Evolutionary conservation across 1,284 basidiomycete species (phyloP).

Genomic region (Fereydounia khargensis): DNA sequence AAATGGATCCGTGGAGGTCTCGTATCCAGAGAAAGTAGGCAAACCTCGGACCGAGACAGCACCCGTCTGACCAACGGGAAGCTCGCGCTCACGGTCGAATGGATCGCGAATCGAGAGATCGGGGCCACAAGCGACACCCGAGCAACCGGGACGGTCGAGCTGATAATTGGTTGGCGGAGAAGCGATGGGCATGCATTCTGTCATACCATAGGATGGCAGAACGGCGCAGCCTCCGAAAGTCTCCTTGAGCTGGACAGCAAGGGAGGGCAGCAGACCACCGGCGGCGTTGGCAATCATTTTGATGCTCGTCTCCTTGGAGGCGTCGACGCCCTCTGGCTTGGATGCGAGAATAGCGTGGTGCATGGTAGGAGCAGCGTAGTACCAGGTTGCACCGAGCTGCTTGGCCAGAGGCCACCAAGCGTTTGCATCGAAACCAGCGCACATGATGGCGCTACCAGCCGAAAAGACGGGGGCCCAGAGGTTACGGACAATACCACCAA

Average conservation of each 20-base stretch:
- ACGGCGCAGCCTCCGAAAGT: constrained; percentile 51
- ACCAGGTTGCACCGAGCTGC: constrained; percentile 56
- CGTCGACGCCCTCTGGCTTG: constrained; percentile 46
- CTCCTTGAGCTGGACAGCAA: constrained; percentile 55
- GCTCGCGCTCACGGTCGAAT: constrained; percentile 50
- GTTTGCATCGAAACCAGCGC: constrained; percentile 55
- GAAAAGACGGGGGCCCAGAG: constrained; percentile 55
- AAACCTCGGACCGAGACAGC: constrained; percentile 54
- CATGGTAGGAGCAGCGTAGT: constrained; percentile 57
- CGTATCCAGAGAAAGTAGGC: constrained; percentile 55
- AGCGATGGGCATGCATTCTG: constrained; percentile 57
- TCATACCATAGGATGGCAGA: constrained; percentile 57
- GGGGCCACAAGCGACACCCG: constrained; percentile 55
- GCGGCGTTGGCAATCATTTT: constrained; percentile 57
- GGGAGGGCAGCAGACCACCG: constrained; percentile 55
- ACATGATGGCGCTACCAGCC: constrained; percentile 55
- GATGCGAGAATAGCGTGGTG: constrained; percentile 57
- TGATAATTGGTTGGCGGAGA: constrained; percentile 56
- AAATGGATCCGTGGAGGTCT: constrained; percentile 40
- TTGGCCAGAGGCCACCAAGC: constrained; percentile 54
- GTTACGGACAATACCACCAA: constrained; percentile 56
- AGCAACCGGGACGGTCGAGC: constrained; percentile 55
- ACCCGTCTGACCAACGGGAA: constrained; percentile 52
- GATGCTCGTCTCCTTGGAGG: constrained; percentile 46
- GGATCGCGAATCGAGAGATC: constrained; percentile 55